Base-by-base conservation (phyloP, 257 asterid genomes). In the Jasminum sambac region DNA sequence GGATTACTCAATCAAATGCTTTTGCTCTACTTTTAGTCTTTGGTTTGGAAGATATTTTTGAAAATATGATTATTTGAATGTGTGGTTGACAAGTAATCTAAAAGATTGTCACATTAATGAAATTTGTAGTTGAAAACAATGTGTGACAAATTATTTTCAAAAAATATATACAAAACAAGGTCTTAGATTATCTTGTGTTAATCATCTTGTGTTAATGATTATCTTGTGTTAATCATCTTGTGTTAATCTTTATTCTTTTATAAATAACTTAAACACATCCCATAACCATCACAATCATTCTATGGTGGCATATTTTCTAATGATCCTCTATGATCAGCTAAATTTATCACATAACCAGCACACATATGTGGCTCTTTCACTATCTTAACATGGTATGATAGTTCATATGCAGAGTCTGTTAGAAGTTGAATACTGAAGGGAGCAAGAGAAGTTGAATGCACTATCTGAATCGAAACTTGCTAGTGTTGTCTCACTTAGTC, bases 361-460 rank as follows among this genome's bases (percentile, higher is more conserved):
- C 61, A 55, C 9, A 30, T 55, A 55, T 21, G 13, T 21, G 61
- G 44, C 44, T n/a, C 25, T 34, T 63, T 43, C 37, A 26, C 26
- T 21, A 55, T 52, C 57, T 23, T 46, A 40, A 55, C 26, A 17
- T 9, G 30, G 16, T 55, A 21, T 55, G 62, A 19, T 55, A 7
- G 23, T 55, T 55, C 62, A 55, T 2, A 21, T 0, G 6, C 61
- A 55, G 62, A 55, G 62, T 8, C 24, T 61, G 44, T 46, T 14
- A 40, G 11, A 12, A 44, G 63, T 59, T 25, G 19, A 39, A 46
- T 77, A 30, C 60, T n/a, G n/a, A n/a, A n/a, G n/a, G n/a, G n/a
- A n/a, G n/a, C n/a, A n/a, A n/a, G n/a, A n/a, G n/a, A 12, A 44
- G 63, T 59, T 25, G 19, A 39, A 46, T 77, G 21, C 60, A 60